Evolutionary conservation across 2,329 filamentous ascomycete genomes (phyloP), one percentile per base, ranked within the genome.

Genomic region (Neospermospora avenae): DNA sequence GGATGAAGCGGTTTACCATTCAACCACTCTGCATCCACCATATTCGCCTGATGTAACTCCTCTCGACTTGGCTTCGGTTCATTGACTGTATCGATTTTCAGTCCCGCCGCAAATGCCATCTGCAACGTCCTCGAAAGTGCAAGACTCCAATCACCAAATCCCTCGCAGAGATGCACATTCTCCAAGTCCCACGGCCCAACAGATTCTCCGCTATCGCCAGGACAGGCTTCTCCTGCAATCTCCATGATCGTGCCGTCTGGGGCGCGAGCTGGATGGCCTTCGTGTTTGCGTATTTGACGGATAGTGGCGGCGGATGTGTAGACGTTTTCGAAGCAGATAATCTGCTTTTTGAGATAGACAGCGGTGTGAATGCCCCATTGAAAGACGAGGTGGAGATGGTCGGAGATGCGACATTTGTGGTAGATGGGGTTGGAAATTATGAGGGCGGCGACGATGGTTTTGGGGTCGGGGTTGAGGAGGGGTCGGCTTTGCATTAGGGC

Each of bases 241-340:
- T 57, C 55, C 31, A 57, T 57, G 31, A 57, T 49, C 1, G 55
- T 57, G 1, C 55, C 44, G 11, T 57, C 55, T 7, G 55, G 44
- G 7, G 55, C 55, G 18, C 55, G 55, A 18, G 55, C 42, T 2
- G 55, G 44, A 11, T 45, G 41, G 14, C 53, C 53, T 34, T 55
- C 53, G 7, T 55, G 53, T 28, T 55, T 45, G n/a, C 53, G 53
- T 2, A 55, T 20, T 16, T 14, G 8, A 25, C 53, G 53, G 7
- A 20, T 25, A 10, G 34, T n/a, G 4, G 39, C 53, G 4, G 39
- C 24, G 2, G 39, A n/a, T 7, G 53, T 55, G 53, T 55, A 55
- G 25, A 45, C 53, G 41, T 45, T 55, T 18, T n/a, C 31, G 37
- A 55, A 44, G 16, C 34, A 11, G n/a, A 18, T 18, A 6, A 55